These are phyloP conservation scores for Microsporum ferrugineum DNA, from an alignment of 2,329 filamentous ascomycete species.

Conservation along the genomic window DNA sequence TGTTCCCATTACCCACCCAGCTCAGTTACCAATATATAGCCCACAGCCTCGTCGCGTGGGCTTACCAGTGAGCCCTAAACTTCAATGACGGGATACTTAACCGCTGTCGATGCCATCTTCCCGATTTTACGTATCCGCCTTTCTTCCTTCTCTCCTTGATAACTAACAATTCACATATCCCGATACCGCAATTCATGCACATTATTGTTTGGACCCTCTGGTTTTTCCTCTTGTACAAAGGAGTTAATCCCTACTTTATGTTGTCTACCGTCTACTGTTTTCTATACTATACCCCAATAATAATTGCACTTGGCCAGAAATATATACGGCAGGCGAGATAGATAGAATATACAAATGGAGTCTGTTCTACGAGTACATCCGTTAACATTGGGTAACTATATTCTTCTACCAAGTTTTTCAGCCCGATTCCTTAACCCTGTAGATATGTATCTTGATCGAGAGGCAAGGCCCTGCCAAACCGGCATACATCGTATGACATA, in stretches of 20 bases:
- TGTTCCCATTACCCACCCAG: background rate
- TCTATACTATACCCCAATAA: background rate
- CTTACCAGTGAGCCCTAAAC: background rate
- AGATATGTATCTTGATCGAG: too few species aligned
- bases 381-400: too few species aligned
- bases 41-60: background rate
- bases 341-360: background rate
- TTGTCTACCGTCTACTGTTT: background rate
- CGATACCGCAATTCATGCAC: too few species aligned
- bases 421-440: too few species aligned
- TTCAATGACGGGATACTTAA: background rate
- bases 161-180: background rate
- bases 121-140: background rate
- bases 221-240: background rate
- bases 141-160: background rate
- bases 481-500: too few species aligned
- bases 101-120: too few species aligned
- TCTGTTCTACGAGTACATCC: background rate
- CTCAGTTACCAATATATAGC: background rate
- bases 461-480: too few species aligned
- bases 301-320: background rate
- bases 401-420: too few species aligned
- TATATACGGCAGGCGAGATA: background rate
- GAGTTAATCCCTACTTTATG: background rate
- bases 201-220: background rate